Base-by-base conservation (phyloP, 257 asterid genomes). In the Salvia splendens region DNA sequence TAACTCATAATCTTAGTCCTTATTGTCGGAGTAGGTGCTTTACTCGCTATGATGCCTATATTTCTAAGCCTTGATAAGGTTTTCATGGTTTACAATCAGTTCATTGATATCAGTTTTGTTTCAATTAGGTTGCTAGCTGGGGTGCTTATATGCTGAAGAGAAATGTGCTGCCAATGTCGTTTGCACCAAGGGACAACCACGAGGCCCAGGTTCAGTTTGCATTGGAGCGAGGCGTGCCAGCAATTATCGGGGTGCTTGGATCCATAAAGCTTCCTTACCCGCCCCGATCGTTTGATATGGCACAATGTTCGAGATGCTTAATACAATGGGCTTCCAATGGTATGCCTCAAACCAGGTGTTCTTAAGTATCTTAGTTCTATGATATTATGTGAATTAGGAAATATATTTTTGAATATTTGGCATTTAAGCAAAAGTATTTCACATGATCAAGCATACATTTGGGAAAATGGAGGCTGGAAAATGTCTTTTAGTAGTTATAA, bases 191-290 rank as follows among this genome's bases (percentile, higher is more conserved):
- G 80, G 96, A 92, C 75, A 89, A 89, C 72, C 98, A 92, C 4
- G 98, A 92, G 87, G 96, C 96, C 15, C 98, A 92, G 69, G 98
- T 92, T 61, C 98, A 92, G 66, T 92, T 89, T 80, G 98, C 98
- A 10, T 75, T 89, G 82, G 98, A 92, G 72, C 83, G 98, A 79
- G 95, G 98, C 5, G 98, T 92, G 70, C 98, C 98, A 9, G 98
- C 98, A 72, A 38, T 78, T 75, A 84, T 92, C 48, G 96, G 89
- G 32, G 96, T 92, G 76, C 87, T 92, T 67, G 96, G 96, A 63
- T 85, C 96, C 5, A 81, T 92, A 69, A 75, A 78, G 58, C 90
- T 92, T 65, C 95, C 98, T 48, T 92, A 69, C 78, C 98, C 98
- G 0, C 76, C 98, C 33, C 80, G 96, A 74, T 86, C 95, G 61